Evolutionary conservation across 768 basidiomycete genomes (phyloP), one percentile per base, ranked within the genome.

Genomic region (Boletus coccyginus): DNA sequence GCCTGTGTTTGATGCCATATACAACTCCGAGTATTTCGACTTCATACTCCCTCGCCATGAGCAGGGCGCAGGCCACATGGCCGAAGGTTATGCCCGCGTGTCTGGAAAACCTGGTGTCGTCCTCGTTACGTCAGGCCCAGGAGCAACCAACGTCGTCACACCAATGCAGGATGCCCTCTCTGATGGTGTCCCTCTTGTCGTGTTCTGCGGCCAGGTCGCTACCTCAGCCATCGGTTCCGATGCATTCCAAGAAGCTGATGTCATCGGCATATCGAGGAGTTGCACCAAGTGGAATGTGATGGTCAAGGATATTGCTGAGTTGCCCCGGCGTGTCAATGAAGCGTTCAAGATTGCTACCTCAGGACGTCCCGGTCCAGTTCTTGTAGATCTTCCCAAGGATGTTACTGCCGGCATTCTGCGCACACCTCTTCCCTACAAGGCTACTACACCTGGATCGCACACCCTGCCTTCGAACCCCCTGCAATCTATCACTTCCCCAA

Each of bases 221-320:
- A 98, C 96, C 9, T 91, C 91, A n/a, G 88, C 92, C 50, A 99
- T 99, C 58, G 96, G 96, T n/a, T 95, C 92, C 16, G 96, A 99
- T 68, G 92, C 93, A 2, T 99, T 99, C 83, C 97, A 99, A 70
- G 97, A 99, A 75, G 97, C 97, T 40, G 97, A 99, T 70, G 75
- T 98, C 48, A 80, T 99, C 53, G 97, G 97, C 47, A 99, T 98
- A 73, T 97, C 95, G 32, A 81, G 96, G 49, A 87, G 88, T 64
- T 99, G 97, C 77, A 98, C 97, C 27, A 99, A 98, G 72, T 98
- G 97, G 97, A 98, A 99, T 69, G 96, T 99, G 58, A 96, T 98
- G 94, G 92, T 98, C 50, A 98, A 98, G 74, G 95, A 95, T 68
- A 92, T 98, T 57, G 73, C 90, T 13, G 97, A 98, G 73, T 81